These are phyloP conservation scores for Diplosphaera chodatii DNA, from an alignment of 139 green algal species.

Conservation along the genomic window DNA sequence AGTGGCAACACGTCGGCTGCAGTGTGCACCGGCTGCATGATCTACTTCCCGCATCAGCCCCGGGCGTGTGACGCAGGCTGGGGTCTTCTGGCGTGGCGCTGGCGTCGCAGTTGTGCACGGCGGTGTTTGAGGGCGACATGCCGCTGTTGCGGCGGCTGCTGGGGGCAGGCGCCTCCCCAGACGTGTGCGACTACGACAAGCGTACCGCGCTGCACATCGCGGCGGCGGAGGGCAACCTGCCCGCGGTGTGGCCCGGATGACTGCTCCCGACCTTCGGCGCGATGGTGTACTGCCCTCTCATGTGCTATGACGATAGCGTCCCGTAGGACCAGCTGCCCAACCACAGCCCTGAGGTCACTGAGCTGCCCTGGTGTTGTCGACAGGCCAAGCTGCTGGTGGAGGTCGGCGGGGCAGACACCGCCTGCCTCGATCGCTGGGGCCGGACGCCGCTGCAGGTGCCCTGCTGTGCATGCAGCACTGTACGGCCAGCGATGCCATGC, in stretches of 20 bases:
- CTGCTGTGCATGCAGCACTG: no score
- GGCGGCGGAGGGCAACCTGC: conserved; percentile 48
- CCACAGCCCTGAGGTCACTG: no score
- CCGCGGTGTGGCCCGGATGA: conserved; percentile 38
- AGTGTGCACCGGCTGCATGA: no score
- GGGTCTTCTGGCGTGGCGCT: conserved; percentile 1
- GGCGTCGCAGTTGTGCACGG: conserved; percentile 23
- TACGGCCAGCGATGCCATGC: no score
- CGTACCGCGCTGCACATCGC: conserved; percentile 57
- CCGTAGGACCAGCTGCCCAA: no score
- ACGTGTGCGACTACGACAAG: conserved; percentile 53
- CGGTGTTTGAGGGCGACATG: conserved; percentile 27
- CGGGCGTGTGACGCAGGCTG: no score
- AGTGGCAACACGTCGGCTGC: no score
- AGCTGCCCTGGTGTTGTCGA: no score
- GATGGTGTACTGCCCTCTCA: no score
- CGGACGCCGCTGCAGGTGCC: conserved; percentile 31
- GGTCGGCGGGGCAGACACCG: conserved; percentile 21
- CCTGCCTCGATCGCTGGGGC: conserved; percentile 31
- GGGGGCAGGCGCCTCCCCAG: conserved; percentile 29
- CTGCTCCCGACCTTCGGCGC: no score
- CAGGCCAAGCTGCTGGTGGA: conserved; percentile 34
- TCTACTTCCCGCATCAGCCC: no score
- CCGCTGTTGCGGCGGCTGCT: conserved; percentile 39
- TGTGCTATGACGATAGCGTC: no score